These are phyloP conservation scores for Starmerella asiatica DNA, from an alignment of 805 yeast species.

Conservation along the genomic window DNA sequence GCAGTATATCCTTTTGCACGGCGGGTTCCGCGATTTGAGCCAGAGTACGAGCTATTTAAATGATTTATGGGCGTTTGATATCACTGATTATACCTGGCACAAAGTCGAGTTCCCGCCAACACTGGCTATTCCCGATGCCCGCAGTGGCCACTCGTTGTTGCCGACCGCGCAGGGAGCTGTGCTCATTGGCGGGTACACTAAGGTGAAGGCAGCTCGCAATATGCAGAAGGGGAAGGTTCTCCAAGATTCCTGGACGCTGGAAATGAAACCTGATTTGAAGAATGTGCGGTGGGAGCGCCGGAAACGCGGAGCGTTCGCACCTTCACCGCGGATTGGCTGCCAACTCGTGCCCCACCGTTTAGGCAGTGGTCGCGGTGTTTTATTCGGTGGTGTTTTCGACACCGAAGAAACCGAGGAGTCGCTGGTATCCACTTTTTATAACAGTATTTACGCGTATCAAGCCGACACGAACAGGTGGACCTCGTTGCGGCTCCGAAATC, in stretches of 20 bases:
- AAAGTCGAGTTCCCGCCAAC: conserved; percentile 77
- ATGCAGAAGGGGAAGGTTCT: conserved; percentile 82
- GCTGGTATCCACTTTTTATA: conserved; percentile 70
- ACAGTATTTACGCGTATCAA: conserved; percentile 68
- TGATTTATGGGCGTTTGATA: conserved; percentile 88
- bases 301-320: conserved; percentile 77
- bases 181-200: conserved; percentile 86
- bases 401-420: conserved; percentile 91
- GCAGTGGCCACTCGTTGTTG: conserved; percentile 84
- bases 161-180: conserved; percentile 70
- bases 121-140: conserved; percentile 71
- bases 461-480: conserved; percentile 83
- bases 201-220: conserved; percentile 74
- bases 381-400: conserved; percentile 94
- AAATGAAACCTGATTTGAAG: conserved; percentile 71
- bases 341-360: conserved; percentile 59
- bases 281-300: conserved; percentile 80
- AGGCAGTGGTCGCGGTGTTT: conserved; percentile 67
- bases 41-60: conserved; percentile 65
- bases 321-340: conserved; percentile 90
- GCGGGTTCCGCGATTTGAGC: conserved; percentile 89
- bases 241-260: conserved; percentile 72
- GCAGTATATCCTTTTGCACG: conserved; percentile 69
- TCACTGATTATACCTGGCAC: conserved; percentile 78
- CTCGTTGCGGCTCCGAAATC: conserved; percentile 49